A percentile compares a stretch with the other conserved stretches of the same genome.
These are phyloP conservation scores for Alternaria burnsii DNA, from an alignment of 2,329 filamentous ascomycete species.

Conservation along the genomic window DNA sequence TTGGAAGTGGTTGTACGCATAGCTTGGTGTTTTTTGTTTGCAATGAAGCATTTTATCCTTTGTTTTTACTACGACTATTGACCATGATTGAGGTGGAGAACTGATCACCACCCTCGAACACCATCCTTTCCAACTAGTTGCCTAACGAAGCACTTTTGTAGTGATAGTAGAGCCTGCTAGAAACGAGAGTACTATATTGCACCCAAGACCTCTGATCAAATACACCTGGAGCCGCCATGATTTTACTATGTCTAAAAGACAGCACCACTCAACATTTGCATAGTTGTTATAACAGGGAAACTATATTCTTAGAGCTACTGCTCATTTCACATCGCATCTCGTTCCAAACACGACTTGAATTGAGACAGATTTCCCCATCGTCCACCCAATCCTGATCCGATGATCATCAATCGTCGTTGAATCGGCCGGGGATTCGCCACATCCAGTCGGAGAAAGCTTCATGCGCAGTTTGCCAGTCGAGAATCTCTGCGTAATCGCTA, in stretches of 20 bases:
- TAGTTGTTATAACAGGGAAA: no score
- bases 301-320: neutral
- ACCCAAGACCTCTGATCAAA: no score
- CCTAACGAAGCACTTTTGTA: no score
- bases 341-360: neutral
- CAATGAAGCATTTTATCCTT: neutral
- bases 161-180: no score
- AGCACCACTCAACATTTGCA: no score
- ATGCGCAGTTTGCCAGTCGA: neutral
- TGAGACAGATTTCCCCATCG: neutral
- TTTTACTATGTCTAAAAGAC: no score
- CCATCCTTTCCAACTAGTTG: no score
- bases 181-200: no score
- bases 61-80: neutral
- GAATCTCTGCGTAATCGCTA: neutral
- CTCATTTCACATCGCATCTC: neutral
- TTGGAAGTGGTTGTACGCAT: neutral
- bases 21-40: neutral
- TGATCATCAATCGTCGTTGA: neutral
- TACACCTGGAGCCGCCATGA: no score
- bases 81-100: neutral
- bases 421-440: neutral
- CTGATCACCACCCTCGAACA: neutral
- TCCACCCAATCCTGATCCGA: neutral
- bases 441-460: neutral